Evolutionary conservation across 2,329 filamentous ascomycete species (phyloP), one percentile per base, ranked within the genome.

Genomic region (Sporothrix pseudoabietina): DNA sequence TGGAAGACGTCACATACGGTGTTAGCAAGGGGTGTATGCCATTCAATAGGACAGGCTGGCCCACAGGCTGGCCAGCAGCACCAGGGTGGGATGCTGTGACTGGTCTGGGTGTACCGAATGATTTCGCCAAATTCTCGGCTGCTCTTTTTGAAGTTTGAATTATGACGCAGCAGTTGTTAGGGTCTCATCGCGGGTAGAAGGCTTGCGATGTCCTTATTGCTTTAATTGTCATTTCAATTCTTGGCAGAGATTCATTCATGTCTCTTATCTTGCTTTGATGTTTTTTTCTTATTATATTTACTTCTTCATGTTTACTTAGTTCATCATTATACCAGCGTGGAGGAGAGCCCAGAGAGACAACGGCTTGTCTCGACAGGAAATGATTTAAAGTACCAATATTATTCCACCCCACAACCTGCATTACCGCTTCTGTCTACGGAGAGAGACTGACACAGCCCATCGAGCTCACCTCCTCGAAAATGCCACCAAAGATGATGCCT

Each of bases 381-480:
- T 30, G 12, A 52, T 35, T 52, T 4, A 32, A 44, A 35, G 3
- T 41, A 41, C 30, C 14, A 6, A 26, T 9, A 19, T 39, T 35
- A 30, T 39, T 3, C 30, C n/a, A 8, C 10, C 7, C 14, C 14
- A 32, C 57, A 16, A 3, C 30, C 30, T 49, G 14, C 12, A 49
- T 10, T 8, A 26, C n/a, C 61, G 22, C 5, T 8, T 5, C 26
- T 32, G 22, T 52, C 22, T 75, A 79, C n/a, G 77, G 75, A 0
- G 78, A 79, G 72, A 82, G 73, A 65, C 80, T 82, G 52, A 86
- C 75, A 74, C 83, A 85, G 30, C 80, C 80, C 9, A 77, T 74
- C 7, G 80, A 76, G 76, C 82, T 86, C 75, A 87, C 83, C 79
- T 88, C 87, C 72, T 85, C 78, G 77, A 88, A 88, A 69, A 88